Percentiles rank a stretch among this genome's conserved stretches.
These are phyloP conservation scores for Russula dissimulans DNA, from an alignment of 768 basidiomycete genomes.

Conservation along the genomic window DNA sequence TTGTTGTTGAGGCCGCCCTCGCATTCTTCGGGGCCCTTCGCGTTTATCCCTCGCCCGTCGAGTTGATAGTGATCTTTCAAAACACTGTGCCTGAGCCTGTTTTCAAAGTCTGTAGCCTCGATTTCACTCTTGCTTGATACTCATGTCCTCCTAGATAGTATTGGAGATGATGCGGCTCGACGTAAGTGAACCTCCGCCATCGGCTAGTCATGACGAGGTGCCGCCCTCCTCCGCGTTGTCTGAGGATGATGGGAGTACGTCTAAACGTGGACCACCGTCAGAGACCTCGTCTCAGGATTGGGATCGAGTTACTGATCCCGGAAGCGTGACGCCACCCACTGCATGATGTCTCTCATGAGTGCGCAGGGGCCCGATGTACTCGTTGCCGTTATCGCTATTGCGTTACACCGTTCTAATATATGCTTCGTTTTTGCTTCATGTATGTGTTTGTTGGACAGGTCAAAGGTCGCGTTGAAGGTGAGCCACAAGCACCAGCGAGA, in stretches of 20 bases:
- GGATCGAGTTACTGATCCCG: conserved; percentile 79
- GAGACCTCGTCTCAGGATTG: conserved; percentile 86
- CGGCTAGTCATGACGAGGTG: conserved; percentile 28
- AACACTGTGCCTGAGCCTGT: conserved; percentile 76
- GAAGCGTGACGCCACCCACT: conserved; percentile 40
- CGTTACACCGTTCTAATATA: conserved; percentile 48
- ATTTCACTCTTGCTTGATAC: neutral
- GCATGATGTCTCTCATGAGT: conserved; percentile 23
- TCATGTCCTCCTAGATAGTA: conserved; percentile 39
- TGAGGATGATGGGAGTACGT: conserved; percentile 46
- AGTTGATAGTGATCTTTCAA: conserved; percentile 91
- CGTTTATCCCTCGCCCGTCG: conserved; percentile 91
- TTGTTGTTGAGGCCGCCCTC: conserved; percentile 72
- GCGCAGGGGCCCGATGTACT: conserved; percentile 12
- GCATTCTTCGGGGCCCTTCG: conserved; percentile 89
- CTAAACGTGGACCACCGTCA: conserved; percentile 62
- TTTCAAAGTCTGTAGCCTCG: conserved; percentile 50
- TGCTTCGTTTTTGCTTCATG: conserved; percentile 30
- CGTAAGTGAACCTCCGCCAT: conserved; percentile 60
- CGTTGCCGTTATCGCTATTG: conserved; percentile 22
- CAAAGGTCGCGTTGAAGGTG: conserved; percentile 65
- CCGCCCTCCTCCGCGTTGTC: conserved; percentile 29
- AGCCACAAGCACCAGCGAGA: conserved; percentile 29
- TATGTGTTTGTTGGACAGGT: conserved; percentile 37
- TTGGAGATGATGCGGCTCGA: conserved; percentile 83